A percentile compares a stretch with the other conserved stretches of the same genome.
Conservation (phyloP, 805 yeast species). For the Ogataea wickerhamii region DNA sequence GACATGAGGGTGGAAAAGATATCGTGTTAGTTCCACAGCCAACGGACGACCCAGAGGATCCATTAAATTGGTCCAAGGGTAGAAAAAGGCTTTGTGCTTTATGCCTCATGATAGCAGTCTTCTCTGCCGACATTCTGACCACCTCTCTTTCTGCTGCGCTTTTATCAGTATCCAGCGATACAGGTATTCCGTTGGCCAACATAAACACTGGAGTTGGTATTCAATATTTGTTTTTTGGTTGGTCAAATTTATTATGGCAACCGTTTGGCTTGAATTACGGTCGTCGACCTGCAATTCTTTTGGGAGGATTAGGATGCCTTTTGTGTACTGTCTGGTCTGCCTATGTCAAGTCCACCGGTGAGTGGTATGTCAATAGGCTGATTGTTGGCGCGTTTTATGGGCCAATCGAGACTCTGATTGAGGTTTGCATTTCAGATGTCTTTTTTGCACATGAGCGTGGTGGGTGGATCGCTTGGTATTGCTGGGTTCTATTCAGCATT, state of each 20-base stretch:
- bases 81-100: slow-evolving; percentile 32
- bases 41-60: slow-evolving; percentile 32
- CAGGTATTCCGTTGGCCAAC: slow-evolving; percentile 20
- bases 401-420: slow-evolving; percentile 38
- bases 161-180: slow-evolving; percentile 26
- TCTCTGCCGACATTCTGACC: slow-evolving; percentile 41
- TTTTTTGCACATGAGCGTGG: slow-evolving; percentile 36
- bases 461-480: slow-evolving; percentile 35
- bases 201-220: slow-evolving; percentile 46
- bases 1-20: slow-evolving; percentile 14
- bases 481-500: slow-evolving; percentile 30
- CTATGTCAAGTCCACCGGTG: slow-evolving; percentile 8
- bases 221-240: slow-evolving; percentile 48
- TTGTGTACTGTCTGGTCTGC: slow-evolving; percentile 50
- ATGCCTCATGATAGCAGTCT: slow-evolving; percentile 33
- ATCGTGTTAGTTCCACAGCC: slow-evolving; percentile 32
- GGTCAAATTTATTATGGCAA: slow-evolving; percentile 33
- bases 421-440: slow-evolving; percentile 26
- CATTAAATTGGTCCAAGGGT: slow-evolving; percentile 27
- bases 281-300: slow-evolving; percentile 17
- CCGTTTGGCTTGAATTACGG: slow-evolving; percentile 34
- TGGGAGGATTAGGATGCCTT: slow-evolving; percentile 8
- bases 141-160: slow-evolving; percentile 26
- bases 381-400: slow-evolving; percentile 21
- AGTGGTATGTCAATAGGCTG: slow-evolving; percentile 19